These are phyloP conservation scores for Hygrophoropsis aurantiaca DNA, from an alignment of 768 basidiomycete species.

Conservation along the genomic window DNA sequence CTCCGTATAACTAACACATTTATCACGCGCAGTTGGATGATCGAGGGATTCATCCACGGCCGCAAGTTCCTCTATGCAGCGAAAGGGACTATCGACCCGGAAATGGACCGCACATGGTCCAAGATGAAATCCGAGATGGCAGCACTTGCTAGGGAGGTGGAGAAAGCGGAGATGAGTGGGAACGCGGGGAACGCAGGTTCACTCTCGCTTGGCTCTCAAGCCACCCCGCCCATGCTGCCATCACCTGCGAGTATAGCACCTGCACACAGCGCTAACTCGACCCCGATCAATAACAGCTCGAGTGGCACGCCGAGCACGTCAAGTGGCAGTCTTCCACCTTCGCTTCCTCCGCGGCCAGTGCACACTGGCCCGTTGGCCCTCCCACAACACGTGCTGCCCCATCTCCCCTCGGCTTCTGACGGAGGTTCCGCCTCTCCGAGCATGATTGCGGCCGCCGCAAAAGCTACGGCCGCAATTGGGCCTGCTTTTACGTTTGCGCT, in stretches of 20 bases:
- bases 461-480: constrained; percentile 27
- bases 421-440: constrained; percentile 25
- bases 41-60: constrained; percentile 70
- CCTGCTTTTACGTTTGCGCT: constrained; percentile 22
- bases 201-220: constrained; percentile 29
- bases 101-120: constrained; percentile 31
- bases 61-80: constrained; percentile 47
- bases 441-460: constrained; percentile 31
- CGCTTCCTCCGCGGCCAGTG: constrained; percentile 24
- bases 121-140: constrained; percentile 34
- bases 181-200: constrained; percentile 21
- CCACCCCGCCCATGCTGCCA: constrained; percentile 74
- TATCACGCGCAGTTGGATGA: constrained; percentile 59
- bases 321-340: constrained; percentile 20
- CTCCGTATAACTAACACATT: constrained; percentile 25
- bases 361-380: constrained; percentile 38
- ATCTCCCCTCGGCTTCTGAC: constrained; percentile 27
- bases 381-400: constrained; percentile 32
- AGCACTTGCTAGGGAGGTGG: constrained; percentile 31
- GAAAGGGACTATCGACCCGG: constrained; percentile 31
- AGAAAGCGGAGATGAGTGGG: constrained; percentile 34
- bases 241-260: constrained; percentile 72
- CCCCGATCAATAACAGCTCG: constrained; percentile 59
- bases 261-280: constrained; percentile 73
- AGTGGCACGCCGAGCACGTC: constrained; percentile 52